Base-by-base conservation (phyloP, 2,329 filamentous ascomycete species). In the Ceratocystiopsis sp. region DNA sequence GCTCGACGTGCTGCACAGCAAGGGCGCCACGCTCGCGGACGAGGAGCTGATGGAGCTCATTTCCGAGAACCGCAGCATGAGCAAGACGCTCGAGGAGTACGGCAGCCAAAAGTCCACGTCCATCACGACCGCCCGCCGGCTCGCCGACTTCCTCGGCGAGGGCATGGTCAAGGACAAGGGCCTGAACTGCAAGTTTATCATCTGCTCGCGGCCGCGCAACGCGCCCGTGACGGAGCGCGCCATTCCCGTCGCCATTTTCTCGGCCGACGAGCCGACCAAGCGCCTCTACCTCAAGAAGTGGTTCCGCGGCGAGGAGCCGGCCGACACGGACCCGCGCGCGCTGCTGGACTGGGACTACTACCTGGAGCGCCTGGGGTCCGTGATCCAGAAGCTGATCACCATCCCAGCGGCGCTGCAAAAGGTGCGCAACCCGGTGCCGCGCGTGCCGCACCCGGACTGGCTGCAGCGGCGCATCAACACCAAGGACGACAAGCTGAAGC, bases 151-250 rank as follows among this genome's bases (percentile, higher is more conserved):
- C 57, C 58, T 99, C 48, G 91, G 91, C 34, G 89, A 95, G 58
- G 86, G 94, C 57, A 99, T 99, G 93, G 79, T 95, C 54, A 98
- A 98, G 57, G 93, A 99, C 62, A 98, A 96, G 61, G 91, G 91
- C 4, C 61, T 99, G 52, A 98, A 98, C 65, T 99, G 91, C 78
- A 96, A 96, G 62, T 99, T 96, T 61, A 95, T 99, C 58, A 95
- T 99, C 55, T 94, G 87, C 42, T 73, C 85, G 14, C 76, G 73
- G 49, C 91, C 91, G 4, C 83, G 78, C 55, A 84, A 84, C 55
- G 84, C 89, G 0, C 89, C 91, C 2, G 87, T 98, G 48, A 98
- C 91, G 0, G 93, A 98, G 51, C 74, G 91, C 53, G 91, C 91
- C 18, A 75, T 98, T 46, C 91, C 91, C 0, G 86, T 98, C 6